Base-by-base conservation (phyloP, 495 filamentous ascomycete species). In the Articulospora tetracladia region DNA sequence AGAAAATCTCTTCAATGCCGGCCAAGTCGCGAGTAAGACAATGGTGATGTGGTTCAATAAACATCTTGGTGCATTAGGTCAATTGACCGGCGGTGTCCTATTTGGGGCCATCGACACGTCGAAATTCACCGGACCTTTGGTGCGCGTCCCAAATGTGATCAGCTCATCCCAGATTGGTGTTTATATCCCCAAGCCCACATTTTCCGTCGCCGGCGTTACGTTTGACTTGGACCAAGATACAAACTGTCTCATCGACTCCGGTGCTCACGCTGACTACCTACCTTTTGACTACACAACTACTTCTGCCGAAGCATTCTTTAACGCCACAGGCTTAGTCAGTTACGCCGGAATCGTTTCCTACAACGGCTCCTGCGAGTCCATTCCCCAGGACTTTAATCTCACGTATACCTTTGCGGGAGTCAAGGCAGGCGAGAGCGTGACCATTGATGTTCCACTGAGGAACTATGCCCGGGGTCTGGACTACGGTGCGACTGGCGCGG, bases 101-200 rank as follows among this genome's bases (percentile, higher is more conserved):
- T 47, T 57, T 26, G 55, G 55, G 3, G 55, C 39, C 1, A 49
- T 57, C 41, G 55, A 57, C 41, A 48, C 55, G 1, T 57, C 55
- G 2, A 57, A 57, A 49, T 57, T 41, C 55, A 30, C 41, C 2
- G 41, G 55, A 15, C 24, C 39, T 0, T 26, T 57, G 1, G 55
- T 57, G 1, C 41, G 55, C 4, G n/a, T 57, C 2, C 24, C 11
- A 12, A 57, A 49, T 3, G 25, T 41, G 2, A 27, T 32, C 2
- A n/a, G 0, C 1, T 19, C 7, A 0, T 22, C 17, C 6, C 24
- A 57, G 49, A 22, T 57, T 15, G 55, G 55, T 12, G 46, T 28
- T 7, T 57, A 57, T n/a, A 26, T 49, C n/a, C 15, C 19, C 15
- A 57, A 57, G 27, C 55, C 55, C 2, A 49, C 15, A 8, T 20